A percentile compares a stretch with the other conserved stretches of the same genome.
These are phyloP conservation scores for Xylaria sp. DNA, from an alignment of 2,329 filamentous ascomycete species.

Conservation along the genomic window DNA sequence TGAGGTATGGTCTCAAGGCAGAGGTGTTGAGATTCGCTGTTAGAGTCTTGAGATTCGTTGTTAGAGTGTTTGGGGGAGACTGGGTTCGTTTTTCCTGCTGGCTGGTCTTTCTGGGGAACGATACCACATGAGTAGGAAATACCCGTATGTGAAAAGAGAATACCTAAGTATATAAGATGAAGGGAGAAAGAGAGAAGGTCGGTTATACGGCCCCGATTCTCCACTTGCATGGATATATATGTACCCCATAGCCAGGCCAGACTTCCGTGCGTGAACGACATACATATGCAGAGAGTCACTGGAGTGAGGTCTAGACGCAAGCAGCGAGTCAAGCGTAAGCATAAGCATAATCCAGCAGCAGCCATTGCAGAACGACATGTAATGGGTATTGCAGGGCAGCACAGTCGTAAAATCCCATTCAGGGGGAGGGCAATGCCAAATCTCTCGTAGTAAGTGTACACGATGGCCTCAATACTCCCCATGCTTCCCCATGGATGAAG, in stretches of 20 bases:
- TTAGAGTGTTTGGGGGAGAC: no score
- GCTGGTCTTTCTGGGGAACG: no score
- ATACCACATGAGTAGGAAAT: no score
- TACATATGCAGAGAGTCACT: background rate
- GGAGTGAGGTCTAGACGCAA: background rate
- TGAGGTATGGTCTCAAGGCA: no score
- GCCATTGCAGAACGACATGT: background rate
- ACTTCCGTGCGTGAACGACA: background rate
- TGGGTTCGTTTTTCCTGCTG: no score
- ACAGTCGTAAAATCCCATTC: background rate
- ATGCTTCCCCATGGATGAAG: no score
- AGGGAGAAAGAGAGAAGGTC: background rate
- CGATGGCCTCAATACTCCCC: slow-evolving; percentile 6
- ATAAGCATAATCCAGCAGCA: background rate
- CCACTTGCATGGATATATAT: background rate
- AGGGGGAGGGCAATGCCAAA: slow-evolving; percentile 2
- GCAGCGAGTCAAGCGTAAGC: no score
- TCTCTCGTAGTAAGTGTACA: slow-evolving; percentile 20
- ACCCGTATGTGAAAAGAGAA: no score
- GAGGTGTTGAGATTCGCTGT: no score
- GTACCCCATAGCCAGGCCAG: background rate
- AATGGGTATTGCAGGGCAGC: background rate
- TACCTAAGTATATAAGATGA: no score
- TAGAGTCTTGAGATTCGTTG: no score
- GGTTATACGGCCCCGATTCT: background rate